phyloP scores from a whole-genome alignment of 495 filamentous ascomycete genomes.

The Aspergillus incahuasiensis region DNA sequence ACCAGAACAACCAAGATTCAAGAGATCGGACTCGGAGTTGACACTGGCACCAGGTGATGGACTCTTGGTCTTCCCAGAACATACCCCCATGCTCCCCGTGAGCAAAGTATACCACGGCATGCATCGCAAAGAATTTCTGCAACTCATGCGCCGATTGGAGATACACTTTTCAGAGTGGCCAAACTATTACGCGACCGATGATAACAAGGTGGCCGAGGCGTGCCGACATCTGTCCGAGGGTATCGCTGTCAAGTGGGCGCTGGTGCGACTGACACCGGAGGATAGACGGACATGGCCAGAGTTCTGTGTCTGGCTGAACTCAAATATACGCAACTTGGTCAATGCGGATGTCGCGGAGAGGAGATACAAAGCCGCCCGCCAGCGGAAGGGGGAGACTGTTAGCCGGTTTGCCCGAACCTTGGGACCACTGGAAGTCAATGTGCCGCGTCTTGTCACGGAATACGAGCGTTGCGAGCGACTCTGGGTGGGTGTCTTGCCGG shows the following conservation, averaged over 20 bases:
- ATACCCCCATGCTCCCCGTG: background rate
- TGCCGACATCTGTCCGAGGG: background rate
- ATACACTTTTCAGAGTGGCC: background rate
- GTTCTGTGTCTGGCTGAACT: background rate
- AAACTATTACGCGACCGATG: background rate
- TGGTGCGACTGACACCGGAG: background rate
- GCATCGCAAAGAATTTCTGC: conserved; percentile 1
- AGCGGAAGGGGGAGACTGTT: background rate
- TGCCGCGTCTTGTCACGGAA: background rate
- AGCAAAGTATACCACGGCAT: background rate
- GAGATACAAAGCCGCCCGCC: background rate
- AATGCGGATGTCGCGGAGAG: background rate
- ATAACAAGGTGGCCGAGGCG: conserved; percentile 4
- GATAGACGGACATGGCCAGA: background rate
- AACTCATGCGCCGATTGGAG: background rate
- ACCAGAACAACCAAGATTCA: background rate
- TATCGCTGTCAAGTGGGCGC: background rate
- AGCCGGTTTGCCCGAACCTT: background rate
- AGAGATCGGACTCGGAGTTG: conserved; percentile 7
- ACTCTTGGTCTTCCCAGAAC: background rate
- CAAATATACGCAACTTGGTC: background rate
- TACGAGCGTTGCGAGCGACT: conserved; percentile 7
- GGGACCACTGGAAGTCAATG: background rate
- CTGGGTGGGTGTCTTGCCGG: conserved; percentile 7
- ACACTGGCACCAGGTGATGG: background rate